Evolutionary conservation across 2,329 filamentous ascomycete genomes (phyloP), one percentile per base, ranked within the genome.

Genomic region (Ceratocystis cubensis): DNA sequence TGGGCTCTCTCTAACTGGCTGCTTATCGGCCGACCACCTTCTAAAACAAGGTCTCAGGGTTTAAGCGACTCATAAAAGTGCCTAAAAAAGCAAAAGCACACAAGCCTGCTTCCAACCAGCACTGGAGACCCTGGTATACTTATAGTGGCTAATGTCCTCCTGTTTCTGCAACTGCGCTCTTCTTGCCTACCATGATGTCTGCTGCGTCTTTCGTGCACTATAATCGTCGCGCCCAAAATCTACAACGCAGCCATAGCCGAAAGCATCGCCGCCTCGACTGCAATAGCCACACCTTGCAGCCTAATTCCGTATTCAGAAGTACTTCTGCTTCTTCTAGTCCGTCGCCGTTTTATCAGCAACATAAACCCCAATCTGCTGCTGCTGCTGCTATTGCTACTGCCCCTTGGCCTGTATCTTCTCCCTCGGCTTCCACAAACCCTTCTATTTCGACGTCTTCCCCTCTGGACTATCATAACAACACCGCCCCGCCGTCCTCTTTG

Each of bases 151-250:
- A 67, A 67, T 67, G 66, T 65, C 66, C 65, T 50, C 50, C 33
- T 45, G 20, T 22, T 50, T 50, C 20, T 50, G 20, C 48, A 15
- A 15, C 37, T 41, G 37, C 3, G 53, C 28, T 57, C 7, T 30
- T 33, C 53, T 15, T 57, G 53, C 53, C 53, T 30, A 67, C 65
- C 66, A 71, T 71, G 70, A 71, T 71, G 67, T 71, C 70, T 57
- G 67, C 70, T 41, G 69, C 66, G 56, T 69, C 70, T 37, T 71
- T 70, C 65, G 64, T 67, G 64, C 70, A 71, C 67, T 69, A 67
- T 28, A 57, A 33, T 17, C 63, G 66, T 28, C 63, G 65, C 44
- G 46, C 17, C 44, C 57, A 65, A 48, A 17, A 33, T 25, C 57
- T 48, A 46, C 45, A 56, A 44, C 63, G 37, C 10, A n/a, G 17